These are phyloP conservation scores for Persicaria tinctoria DNA, from an alignment of 148 eudicot genomes.

Conservation along the genomic window DNA sequence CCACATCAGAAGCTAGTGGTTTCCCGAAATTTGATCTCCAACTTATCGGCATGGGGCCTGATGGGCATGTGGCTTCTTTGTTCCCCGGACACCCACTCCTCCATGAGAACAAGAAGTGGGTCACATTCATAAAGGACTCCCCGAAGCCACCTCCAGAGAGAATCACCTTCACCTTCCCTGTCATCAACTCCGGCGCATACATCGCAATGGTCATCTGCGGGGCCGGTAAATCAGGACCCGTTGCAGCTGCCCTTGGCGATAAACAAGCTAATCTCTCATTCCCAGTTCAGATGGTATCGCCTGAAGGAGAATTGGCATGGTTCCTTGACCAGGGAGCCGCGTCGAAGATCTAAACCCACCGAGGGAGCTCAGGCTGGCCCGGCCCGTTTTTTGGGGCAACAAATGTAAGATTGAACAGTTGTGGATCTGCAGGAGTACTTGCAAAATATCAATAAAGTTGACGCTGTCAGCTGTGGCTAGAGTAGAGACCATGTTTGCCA, in stretches of 20 bases:
- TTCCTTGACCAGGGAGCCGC: constrained; percentile 62
- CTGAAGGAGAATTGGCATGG: constrained; percentile 57
- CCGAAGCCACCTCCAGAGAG: constrained; percentile 71
- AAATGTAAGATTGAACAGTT: not conserved
- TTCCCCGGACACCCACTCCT: constrained; percentile 54
- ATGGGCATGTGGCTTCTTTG: constrained; percentile 71
- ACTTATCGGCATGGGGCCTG: constrained; percentile 80
- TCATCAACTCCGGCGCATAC: constrained; percentile 55
- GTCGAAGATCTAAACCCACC: constrained; percentile 24
- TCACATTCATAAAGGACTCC: constrained; percentile 55
- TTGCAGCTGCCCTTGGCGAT: constrained; percentile 26
- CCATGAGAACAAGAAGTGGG: constrained; percentile 47
- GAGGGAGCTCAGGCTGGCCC: not conserved
- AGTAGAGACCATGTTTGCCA: too few species aligned
- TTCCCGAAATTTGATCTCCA: constrained; percentile 63
- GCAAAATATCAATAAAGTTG: not conserved
- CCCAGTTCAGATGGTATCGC: constrained; percentile 47
- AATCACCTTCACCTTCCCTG: constrained; percentile 69
- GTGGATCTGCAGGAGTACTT: not conserved
- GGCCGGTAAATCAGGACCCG: constrained; percentile 34
- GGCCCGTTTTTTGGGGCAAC: not conserved
- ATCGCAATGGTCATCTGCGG: constrained; percentile 61
- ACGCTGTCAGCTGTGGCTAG: too few species aligned
- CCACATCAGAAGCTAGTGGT: constrained; percentile 29
- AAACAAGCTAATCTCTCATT: constrained; percentile 12